These are phyloP conservation scores for Coprinopsis cinerea DNA, from an alignment of 768 basidiomycete genomes.

Conservation along the genomic window DNA sequence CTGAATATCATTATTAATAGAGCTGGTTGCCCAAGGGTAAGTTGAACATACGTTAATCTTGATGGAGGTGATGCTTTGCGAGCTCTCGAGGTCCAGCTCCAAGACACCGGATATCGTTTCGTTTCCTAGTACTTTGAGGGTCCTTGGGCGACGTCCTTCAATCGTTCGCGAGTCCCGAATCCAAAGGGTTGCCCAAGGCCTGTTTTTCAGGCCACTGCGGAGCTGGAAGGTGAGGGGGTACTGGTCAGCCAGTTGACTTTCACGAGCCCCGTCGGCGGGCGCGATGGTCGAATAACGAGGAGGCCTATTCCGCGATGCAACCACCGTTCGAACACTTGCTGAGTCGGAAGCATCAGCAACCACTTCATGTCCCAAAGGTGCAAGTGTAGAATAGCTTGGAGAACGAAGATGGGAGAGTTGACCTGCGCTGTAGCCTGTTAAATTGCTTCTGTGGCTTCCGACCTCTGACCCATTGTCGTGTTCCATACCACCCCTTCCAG, in stretches of 20 bases:
- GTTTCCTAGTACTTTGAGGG: not conserved
- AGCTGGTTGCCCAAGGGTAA: not conserved
- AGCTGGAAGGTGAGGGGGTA: not conserved
- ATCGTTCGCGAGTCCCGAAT: not conserved
- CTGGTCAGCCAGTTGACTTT: not conserved
- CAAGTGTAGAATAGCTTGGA: too few species aligned
- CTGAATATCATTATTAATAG: not conserved
- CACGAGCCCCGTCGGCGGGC: not conserved
- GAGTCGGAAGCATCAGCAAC: too few species aligned
- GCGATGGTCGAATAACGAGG: not conserved
- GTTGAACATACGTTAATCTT: not conserved
- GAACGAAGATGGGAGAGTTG: too few species aligned
- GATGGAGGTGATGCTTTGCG: constrained; percentile 4
- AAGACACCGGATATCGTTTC: constrained; percentile 2
- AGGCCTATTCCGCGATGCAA: too few species aligned
- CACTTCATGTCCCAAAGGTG: too few species aligned
- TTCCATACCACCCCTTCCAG: too few species aligned
- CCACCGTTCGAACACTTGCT: too few species aligned
- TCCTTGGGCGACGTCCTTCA: not conserved
- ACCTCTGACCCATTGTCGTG: too few species aligned
- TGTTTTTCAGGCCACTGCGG: not conserved
- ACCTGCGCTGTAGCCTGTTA: too few species aligned
- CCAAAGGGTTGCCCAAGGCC: constrained; percentile 5
- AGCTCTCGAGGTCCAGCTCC: not conserved
- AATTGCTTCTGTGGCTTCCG: too few species aligned